These are phyloP conservation scores for Exophiala sp. DNA, from an alignment of 2,329 filamentous ascomycete genomes.

Conservation along the genomic window DNA sequence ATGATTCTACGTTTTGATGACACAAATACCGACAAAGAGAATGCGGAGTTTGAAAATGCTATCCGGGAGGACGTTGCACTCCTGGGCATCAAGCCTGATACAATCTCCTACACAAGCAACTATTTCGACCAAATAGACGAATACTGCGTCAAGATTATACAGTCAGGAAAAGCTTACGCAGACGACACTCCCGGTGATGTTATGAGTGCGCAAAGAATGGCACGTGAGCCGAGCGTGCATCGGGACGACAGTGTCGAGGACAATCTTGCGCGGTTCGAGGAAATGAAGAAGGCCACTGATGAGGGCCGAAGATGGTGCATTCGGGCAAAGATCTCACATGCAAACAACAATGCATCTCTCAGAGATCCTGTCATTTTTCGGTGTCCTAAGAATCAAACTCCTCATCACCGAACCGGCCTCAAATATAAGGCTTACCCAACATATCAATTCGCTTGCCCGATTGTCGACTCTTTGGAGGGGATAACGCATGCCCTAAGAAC, in stretches of 20 bases:
- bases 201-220: slow-evolving; percentile 80
- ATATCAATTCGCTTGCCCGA: slow-evolving; percentile 64
- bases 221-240: slow-evolving; percentile 76
- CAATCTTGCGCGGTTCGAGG: slow-evolving; percentile 78
- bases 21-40: slow-evolving; percentile 96
- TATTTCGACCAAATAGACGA: slow-evolving; percentile 93
- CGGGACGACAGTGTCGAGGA: slow-evolving; percentile 78
- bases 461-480: slow-evolving; percentile 61
- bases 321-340: slow-evolving; percentile 85
- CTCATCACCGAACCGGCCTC: slow-evolving; percentile 61
- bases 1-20: slow-evolving; percentile 92
- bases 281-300: slow-evolving; percentile 84
- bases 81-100: slow-evolving; percentile 87
- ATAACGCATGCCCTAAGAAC: slow-evolving; percentile 64
- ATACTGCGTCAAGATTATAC: slow-evolving; percentile 77
- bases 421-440: slow-evolving; percentile 67
- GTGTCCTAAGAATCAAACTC: slow-evolving; percentile 63
- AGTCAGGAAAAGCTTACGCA: slow-evolving; percentile 83
- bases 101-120: slow-evolving; percentile 85
- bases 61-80: slow-evolving; percentile 88
- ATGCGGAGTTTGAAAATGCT: slow-evolving; percentile 90
- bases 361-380: slow-evolving; percentile 96
- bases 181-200: slow-evolving; percentile 89
- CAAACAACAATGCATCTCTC: slow-evolving; percentile 93
- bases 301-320: slow-evolving; percentile 86